Percentiles rank a stretch among this genome's conserved stretches.
Evolutionary conservation across 352 stramenopile species (phyloP).

Genomic region (Peronosclerospora sorghi): DNA sequence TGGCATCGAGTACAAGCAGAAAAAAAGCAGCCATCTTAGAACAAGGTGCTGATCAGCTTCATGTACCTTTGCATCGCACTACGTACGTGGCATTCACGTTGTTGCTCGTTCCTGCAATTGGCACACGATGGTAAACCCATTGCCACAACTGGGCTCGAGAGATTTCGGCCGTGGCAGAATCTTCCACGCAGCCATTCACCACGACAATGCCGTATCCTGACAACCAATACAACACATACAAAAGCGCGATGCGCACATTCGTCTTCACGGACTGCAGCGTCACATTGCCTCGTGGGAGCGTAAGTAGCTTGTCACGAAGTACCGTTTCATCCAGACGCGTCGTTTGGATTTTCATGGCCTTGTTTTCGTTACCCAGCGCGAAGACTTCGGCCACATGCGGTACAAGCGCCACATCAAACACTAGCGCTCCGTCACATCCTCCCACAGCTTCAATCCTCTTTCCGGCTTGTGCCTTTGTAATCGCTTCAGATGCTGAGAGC

Average conservation of each 20-base stretch:
- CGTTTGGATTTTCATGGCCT: not conserved
- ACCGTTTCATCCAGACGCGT: slow-evolving; percentile 27
- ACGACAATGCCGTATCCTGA: slow-evolving; percentile 83
- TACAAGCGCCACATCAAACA: slow-evolving; percentile 89
- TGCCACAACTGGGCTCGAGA: slow-evolving; percentile 89
- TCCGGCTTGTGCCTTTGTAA: slow-evolving; percentile 68
- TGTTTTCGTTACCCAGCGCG: slow-evolving; percentile 1
- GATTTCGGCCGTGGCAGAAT: slow-evolving; percentile 92
- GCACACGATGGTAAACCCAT: slow-evolving; percentile 52
- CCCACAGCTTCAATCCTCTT: slow-evolving; percentile 81
- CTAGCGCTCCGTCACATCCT: slow-evolving; percentile 90
- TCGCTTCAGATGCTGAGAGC: slow-evolving; percentile 47
- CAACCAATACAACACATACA: slow-evolving; percentile 88
- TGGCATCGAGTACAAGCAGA: not conserved
- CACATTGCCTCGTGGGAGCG: slow-evolving; percentile 46
- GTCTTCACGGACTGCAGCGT: slow-evolving; percentile 69
- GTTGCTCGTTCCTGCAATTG: slow-evolving; percentile 16
- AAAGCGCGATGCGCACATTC: slow-evolving; percentile 83
- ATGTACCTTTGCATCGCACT: not conserved
- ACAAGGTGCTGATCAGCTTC: not conserved
- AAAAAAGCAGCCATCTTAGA: slow-evolving; percentile 1
- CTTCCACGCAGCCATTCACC: slow-evolving; percentile 88
- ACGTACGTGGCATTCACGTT: slow-evolving; percentile 33
- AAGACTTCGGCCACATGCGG: slow-evolving; percentile 33
- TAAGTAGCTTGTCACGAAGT: slow-evolving; percentile 39